phyloP scores from a whole-genome alignment of 2,329 filamentous ascomycete species.

The Epichloe sp. region DNA sequence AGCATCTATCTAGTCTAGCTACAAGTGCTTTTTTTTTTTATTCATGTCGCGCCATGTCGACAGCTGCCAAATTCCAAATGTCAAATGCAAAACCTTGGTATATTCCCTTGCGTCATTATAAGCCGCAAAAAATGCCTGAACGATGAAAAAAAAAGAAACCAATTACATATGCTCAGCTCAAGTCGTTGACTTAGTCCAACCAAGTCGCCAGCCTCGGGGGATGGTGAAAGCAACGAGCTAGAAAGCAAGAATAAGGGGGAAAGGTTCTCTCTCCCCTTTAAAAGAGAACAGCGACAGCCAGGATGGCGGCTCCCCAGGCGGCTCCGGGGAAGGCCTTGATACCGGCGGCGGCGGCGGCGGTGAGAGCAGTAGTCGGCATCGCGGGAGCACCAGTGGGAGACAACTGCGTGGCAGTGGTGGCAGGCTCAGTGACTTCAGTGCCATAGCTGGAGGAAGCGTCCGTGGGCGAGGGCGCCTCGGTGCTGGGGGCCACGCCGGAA shows the following conservation, averaged over 20 bases:
- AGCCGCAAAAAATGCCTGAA: neutral
- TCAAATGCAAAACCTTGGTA: conserved; percentile 1
- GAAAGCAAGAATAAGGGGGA: neutral
- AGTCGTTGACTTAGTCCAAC: neutral
- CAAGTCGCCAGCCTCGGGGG: neutral
- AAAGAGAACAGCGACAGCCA: conserved; percentile 15
- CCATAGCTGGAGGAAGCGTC: conserved; percentile 4
- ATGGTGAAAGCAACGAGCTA: neutral
- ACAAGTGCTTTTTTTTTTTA: neutral
- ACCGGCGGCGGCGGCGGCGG: conserved; percentile 18
- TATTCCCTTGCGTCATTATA: neutral
- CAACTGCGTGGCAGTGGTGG: neutral
- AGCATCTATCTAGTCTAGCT: conserved; percentile 2
- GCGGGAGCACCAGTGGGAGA: conserved; percentile 10
- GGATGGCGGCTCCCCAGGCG: conserved; percentile 12
- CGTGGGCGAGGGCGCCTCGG: neutral
- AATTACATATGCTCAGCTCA: neutral
- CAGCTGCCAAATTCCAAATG: neutral
- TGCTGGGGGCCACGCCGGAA: conserved; percentile 7
- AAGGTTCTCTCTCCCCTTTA: conserved; percentile 7
- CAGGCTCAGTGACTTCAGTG: conserved; percentile 6
- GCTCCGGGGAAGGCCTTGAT: conserved; percentile 11
- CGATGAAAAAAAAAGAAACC: neutral
- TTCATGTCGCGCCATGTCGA: neutral
- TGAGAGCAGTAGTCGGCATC: conserved; percentile 16